These are phyloP conservation scores for Dalbergia cultrata DNA, from an alignment of 306 rosid genomes.

Conservation along the genomic window DNA sequence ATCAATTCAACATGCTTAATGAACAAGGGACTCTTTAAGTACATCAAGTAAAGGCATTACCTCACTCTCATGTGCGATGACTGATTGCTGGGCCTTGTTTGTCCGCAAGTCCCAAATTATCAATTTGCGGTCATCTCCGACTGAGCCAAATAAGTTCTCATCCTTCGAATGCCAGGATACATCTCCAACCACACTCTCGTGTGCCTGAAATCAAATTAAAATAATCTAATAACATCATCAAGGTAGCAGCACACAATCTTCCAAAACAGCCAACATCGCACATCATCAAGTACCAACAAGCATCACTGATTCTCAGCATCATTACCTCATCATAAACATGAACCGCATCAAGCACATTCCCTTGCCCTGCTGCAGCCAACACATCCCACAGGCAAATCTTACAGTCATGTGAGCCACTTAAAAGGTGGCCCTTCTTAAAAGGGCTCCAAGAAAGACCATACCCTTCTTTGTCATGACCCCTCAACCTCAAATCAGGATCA, in stretches of 20 bases:
- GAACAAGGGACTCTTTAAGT: not conserved
- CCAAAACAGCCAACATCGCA: slow-evolving; percentile 10
- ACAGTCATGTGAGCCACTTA: slow-evolving; percentile 86
- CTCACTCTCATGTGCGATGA: slow-evolving; percentile 87
- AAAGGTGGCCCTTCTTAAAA: slow-evolving; percentile 69
- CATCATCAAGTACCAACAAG: not conserved
- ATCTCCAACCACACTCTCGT: slow-evolving; percentile 77
- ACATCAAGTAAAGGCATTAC: slow-evolving; percentile 49
- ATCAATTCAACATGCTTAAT: slow-evolving; percentile 3
- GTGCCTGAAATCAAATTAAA: slow-evolving; percentile 55
- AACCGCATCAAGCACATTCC: slow-evolving; percentile 71
- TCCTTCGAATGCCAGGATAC: slow-evolving; percentile 86
- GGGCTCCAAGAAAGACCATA: slow-evolving; percentile 95
- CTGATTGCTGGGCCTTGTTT: slow-evolving; percentile 68
- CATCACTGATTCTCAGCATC: slow-evolving; percentile 6
- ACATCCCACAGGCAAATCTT: slow-evolving; percentile 93
- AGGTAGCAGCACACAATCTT: not conserved
- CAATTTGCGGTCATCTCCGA: slow-evolving; percentile 87
- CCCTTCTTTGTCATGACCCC: slow-evolving; percentile 94
- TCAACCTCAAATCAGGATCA: slow-evolving; percentile 84
- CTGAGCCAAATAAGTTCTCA: slow-evolving; percentile 81
- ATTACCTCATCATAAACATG: slow-evolving; percentile 78
- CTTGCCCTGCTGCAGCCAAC: slow-evolving; percentile 51
- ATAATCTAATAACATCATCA: slow-evolving; percentile 31
- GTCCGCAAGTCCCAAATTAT: slow-evolving; percentile 91